These are phyloP conservation scores for Ganoderma lucidum DNA, from an alignment of 1,284 basidiomycete genomes.

Conservation along the genomic window DNA sequence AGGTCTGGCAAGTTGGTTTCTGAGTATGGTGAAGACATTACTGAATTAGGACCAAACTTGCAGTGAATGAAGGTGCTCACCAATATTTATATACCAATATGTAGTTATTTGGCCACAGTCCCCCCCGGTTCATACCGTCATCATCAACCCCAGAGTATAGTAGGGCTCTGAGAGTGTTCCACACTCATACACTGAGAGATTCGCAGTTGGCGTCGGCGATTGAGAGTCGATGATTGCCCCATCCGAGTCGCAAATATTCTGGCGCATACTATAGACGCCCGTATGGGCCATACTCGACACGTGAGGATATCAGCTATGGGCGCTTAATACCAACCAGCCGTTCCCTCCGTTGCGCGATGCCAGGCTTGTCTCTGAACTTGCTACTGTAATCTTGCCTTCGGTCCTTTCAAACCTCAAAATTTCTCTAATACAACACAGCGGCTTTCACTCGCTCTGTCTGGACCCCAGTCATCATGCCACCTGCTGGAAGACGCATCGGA, in stretches of 20 bases:
- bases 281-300: too few species aligned
- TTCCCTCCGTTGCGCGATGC: too few species aligned
- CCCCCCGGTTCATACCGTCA: background rate
- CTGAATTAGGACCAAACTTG: background rate
- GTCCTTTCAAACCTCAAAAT: background rate
- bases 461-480: slow-evolving; percentile 31
- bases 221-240: too few species aligned
- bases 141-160: background rate
- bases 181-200: background rate
- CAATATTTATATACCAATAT: background rate
- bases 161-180: background rate
- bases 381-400: too few species aligned
- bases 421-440: background rate
- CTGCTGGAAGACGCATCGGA: slow-evolving; percentile 35
- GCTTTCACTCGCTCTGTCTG: background rate
- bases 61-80: background rate
- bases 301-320: too few species aligned
- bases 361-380: too few species aligned
- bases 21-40: background rate
- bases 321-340: too few species aligned
- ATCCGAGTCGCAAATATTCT: too few species aligned
- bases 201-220: background rate
- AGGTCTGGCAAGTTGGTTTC: background rate
- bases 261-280: too few species aligned
- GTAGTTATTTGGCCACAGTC: background rate